phyloP scores from a whole-genome alignment of 345 rosid species.

The Erysimum cheiranthoides region DNA sequence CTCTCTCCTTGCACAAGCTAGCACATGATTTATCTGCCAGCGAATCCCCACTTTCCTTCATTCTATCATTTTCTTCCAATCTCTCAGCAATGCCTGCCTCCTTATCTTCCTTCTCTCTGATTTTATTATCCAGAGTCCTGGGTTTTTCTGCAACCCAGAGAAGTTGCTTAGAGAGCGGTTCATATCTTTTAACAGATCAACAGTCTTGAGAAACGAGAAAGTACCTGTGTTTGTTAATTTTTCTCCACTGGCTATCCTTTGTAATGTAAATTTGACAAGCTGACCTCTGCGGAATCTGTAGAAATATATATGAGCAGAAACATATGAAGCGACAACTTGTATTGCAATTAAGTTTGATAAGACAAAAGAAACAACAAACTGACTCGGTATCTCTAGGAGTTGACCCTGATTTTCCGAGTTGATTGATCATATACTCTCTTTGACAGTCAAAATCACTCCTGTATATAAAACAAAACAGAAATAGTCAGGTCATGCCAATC shows the following conservation, averaged over 20 bases:
- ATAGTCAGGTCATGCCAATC: slow-evolving; percentile 16
- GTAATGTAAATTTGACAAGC: slow-evolving; percentile 51
- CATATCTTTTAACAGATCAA: neutral
- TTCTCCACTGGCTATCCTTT: slow-evolving; percentile 36
- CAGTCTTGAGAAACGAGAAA: slow-evolving; percentile 16
- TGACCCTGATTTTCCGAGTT: slow-evolving; percentile 31
- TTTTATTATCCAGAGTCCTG: slow-evolving; percentile 15
- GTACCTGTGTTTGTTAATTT: slow-evolving; percentile 24
- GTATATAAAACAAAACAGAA: slow-evolving; percentile 25
- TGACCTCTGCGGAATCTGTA: slow-evolving; percentile 55
- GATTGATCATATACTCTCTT: slow-evolving; percentile 46
- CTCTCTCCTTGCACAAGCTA: slow-evolving; percentile 35
- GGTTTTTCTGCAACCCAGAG: slow-evolving; percentile 28
- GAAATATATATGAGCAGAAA: slow-evolving; percentile 6
- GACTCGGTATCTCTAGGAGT: slow-evolving; percentile 7
- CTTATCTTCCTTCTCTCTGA: slow-evolving; percentile 15
- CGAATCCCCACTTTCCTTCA: slow-evolving; percentile 2
- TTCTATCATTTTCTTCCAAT: slow-evolving; percentile 17
- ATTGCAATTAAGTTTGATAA: slow-evolving; percentile 9
- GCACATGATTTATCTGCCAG: slow-evolving; percentile 27
- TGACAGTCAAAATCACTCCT: slow-evolving; percentile 60
- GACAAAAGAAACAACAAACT: slow-evolving; percentile 6
- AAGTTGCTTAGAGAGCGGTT: slow-evolving; percentile 14
- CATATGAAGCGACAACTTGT: slow-evolving; percentile 7
- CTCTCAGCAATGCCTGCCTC: slow-evolving; percentile 1